Conservation (phyloP, 495 filamentous ascomycete genomes). For the Neurospora discreta region DNA sequence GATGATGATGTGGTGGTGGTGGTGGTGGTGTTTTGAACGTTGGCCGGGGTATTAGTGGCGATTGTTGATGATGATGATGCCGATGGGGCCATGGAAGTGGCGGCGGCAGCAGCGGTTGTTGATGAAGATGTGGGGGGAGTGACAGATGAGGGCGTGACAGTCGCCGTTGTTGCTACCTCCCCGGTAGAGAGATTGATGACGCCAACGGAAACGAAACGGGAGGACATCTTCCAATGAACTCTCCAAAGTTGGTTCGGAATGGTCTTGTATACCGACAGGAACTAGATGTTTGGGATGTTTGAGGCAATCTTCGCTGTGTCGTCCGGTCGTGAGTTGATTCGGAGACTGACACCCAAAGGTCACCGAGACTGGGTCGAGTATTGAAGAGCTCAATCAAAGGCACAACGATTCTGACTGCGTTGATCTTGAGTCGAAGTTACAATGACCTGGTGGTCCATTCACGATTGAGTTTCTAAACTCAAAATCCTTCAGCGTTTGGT, state of each 20-base stretch:
- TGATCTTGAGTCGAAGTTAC: neutral
- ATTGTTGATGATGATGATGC: neutral
- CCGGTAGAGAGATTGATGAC: conserved; percentile 50
- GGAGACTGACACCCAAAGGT: neutral
- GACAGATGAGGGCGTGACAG: neutral
- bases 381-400: no score
- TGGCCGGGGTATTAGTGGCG: neutral
- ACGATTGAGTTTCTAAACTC: neutral
- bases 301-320: neutral
- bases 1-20: neutral
- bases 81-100: no score
- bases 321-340: neutral
- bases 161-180: conserved; percentile 7
- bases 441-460: neutral
- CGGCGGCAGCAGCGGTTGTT: neutral
- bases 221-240: conserved; percentile 42
- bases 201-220: conserved; percentile 84
- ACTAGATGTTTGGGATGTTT: neutral
- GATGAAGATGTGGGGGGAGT: neutral
- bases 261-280: neutral
- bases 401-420: neutral
- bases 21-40: neutral
- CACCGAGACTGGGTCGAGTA: neutral
- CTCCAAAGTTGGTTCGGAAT: neutral
- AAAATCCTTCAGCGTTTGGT: neutral